These are phyloP conservation scores for Suillus bovinus DNA, from an alignment of 768 basidiomycete genomes.

Conservation along the genomic window DNA sequence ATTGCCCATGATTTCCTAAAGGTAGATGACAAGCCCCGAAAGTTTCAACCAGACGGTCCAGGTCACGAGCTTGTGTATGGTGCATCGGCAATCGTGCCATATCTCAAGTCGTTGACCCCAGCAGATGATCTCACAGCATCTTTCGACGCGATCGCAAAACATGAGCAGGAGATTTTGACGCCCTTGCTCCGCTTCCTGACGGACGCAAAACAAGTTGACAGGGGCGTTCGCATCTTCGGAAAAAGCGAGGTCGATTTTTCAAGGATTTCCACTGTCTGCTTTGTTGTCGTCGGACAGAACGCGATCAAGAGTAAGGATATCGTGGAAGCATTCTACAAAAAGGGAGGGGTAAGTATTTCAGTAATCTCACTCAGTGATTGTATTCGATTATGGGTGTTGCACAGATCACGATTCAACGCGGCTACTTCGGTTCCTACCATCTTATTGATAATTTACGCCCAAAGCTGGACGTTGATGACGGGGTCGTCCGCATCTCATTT, in stretches of 20 bases:
- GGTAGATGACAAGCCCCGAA: slow-evolving; percentile 47
- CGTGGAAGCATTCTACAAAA: slow-evolving; percentile 64
- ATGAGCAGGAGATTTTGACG: slow-evolving; percentile 59
- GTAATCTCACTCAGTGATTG: not conserved
- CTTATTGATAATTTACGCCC: slow-evolving; percentile 56
- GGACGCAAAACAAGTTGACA: slow-evolving; percentile 44
- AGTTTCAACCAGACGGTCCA: slow-evolving; percentile 73
- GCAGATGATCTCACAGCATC: slow-evolving; percentile 46
- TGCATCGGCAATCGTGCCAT: slow-evolving; percentile 58
- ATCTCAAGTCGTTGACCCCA: slow-evolving; percentile 62
- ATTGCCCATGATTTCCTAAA: slow-evolving; percentile 73
- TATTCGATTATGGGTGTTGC: slow-evolving; percentile 1
- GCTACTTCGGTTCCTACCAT: slow-evolving; percentile 77
- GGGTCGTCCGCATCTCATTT: slow-evolving; percentile 71
- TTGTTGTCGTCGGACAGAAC: slow-evolving; percentile 62
- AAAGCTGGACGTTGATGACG: slow-evolving; percentile 59
- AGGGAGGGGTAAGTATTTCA: slow-evolving; percentile 52
- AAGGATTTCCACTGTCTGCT: slow-evolving; percentile 69
- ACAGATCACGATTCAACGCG: slow-evolving; percentile 78
- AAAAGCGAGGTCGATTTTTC: slow-evolving; percentile 42
- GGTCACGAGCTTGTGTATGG: slow-evolving; percentile 72
- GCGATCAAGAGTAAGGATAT: slow-evolving; percentile 61
- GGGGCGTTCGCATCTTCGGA: slow-evolving; percentile 72
- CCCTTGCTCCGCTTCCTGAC: slow-evolving; percentile 60
- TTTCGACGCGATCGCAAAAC: slow-evolving; percentile 56